Conservation (phyloP, 768 basidiomycete genomes). For the Macrolepiota albuminosa region DNA sequence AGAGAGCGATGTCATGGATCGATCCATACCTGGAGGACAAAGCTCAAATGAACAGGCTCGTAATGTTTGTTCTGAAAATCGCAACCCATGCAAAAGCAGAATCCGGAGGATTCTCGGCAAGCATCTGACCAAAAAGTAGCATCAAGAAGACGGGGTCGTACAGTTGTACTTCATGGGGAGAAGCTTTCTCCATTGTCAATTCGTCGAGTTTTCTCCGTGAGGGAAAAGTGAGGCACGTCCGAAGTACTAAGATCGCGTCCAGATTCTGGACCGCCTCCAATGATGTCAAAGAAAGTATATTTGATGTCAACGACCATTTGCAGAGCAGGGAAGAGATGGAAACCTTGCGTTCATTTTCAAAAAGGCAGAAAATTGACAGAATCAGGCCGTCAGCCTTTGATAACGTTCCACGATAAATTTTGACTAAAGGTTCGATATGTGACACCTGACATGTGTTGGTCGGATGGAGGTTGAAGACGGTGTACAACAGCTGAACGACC, state of each 20-base stretch:
- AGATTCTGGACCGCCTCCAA: slow-evolving; percentile 68
- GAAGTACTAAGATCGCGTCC: slow-evolving; percentile 63
- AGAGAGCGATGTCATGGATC: slow-evolving; percentile 57
- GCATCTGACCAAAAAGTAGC: slow-evolving; percentile 58
- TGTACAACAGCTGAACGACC: slow-evolving; percentile 52
- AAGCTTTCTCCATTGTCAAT: slow-evolving; percentile 20
- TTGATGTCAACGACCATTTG: slow-evolving; percentile 55
- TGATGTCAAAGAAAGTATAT: slow-evolving; percentile 36
- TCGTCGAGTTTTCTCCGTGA: slow-evolving; percentile 50
- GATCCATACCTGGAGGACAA: slow-evolving; percentile 61
- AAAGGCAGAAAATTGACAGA: slow-evolving; percentile 72
- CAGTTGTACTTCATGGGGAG: slow-evolving; percentile 32
- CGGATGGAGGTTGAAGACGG: slow-evolving; percentile 73
- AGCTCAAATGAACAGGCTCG: slow-evolving; percentile 66
- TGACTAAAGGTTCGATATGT: slow-evolving; percentile 74
- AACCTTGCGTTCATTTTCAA: slow-evolving; percentile 64
- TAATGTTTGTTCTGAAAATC: slow-evolving; percentile 75
- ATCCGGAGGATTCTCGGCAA: slow-evolving; percentile 53
- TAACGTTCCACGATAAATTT: slow-evolving; percentile 73
- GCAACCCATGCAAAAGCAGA: slow-evolving; percentile 80
- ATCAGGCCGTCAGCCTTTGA: slow-evolving; percentile 59
- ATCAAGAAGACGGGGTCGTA: slow-evolving; percentile 84
- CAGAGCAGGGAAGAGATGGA: slow-evolving; percentile 62
- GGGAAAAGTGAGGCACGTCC: slow-evolving; percentile 71
- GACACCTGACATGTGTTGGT: slow-evolving; percentile 80